These are phyloP conservation scores for Torrubiella hemipterigena DNA, from an alignment of 2,329 filamentous ascomycete genomes.

Conservation along the genomic window DNA sequence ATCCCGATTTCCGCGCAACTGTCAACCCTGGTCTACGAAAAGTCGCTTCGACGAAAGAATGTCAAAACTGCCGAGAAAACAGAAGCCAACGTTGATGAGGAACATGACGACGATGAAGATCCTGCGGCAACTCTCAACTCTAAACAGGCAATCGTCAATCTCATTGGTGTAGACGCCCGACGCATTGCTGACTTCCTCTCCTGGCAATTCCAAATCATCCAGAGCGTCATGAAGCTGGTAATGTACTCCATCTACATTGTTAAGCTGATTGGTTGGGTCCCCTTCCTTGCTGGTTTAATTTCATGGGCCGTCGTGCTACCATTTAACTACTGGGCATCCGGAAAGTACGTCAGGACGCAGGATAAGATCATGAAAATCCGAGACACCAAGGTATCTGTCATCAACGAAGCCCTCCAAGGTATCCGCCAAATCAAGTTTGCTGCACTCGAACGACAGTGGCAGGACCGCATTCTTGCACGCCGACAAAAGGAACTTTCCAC, in stretches of 20 bases:
- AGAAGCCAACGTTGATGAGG: conserved; percentile 16
- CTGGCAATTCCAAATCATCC: conserved; percentile 53
- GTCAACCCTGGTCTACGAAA: conserved; percentile 62
- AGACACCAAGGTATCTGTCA: conserved; percentile 62
- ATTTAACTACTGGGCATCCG: conserved; percentile 55
- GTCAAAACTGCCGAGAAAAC: conserved; percentile 49
- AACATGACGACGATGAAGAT: conserved; percentile 28
- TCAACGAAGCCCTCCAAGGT: conserved; percentile 66
- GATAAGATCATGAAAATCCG: conserved; percentile 63
- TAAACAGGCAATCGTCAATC: conserved; percentile 62
- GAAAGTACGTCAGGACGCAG: conserved; percentile 51
- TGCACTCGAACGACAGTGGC: conserved; percentile 64
- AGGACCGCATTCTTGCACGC: conserved; percentile 50
- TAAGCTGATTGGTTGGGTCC: conserved; percentile 60
- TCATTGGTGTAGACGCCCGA: conserved; percentile 64
- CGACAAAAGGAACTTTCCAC: conserved; percentile 55
- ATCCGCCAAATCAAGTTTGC: conserved; percentile 82
- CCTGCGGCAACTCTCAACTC: conserved; percentile 25
- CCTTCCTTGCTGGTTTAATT: conserved; percentile 52
- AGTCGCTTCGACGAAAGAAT: conserved; percentile 66
- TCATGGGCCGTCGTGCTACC: conserved; percentile 55
- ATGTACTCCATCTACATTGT: conserved; percentile 56
- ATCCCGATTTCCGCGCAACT: conserved; percentile 60
- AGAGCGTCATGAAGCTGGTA: conserved; percentile 48
- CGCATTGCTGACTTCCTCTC: conserved; percentile 58